Conservation (phyloP, 176 grass and related monocot genomes). For the Musa itinerans region DNA sequence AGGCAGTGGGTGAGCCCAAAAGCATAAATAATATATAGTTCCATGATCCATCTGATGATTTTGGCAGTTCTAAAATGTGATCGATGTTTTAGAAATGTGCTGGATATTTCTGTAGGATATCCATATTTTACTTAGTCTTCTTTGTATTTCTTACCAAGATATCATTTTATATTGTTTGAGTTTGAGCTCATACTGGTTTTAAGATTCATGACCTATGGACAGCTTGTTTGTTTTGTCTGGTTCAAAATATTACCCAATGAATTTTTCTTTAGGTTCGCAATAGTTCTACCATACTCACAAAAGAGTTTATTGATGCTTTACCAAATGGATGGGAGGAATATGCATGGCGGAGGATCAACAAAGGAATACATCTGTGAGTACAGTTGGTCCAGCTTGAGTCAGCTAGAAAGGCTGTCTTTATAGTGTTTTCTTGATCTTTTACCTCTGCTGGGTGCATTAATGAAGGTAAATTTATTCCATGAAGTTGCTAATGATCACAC, state of each 20-base stretch:
- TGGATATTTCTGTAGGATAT: background rate
- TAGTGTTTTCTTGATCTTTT: background rate
- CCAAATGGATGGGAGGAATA: slow-evolving; percentile 96
- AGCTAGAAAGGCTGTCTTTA: background rate
- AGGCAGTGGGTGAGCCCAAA: too few relatives aligned
- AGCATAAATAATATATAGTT: background rate
- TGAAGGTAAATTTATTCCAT: background rate
- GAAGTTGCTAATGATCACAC: background rate
- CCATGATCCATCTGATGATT: background rate
- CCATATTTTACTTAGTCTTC: background rate
- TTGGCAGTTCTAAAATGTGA: slow-evolving; percentile 4
- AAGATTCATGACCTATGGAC: background rate
- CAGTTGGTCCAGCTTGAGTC: background rate
- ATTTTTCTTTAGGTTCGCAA: slow-evolving; percentile 64
- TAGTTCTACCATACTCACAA: slow-evolving; percentile 89
- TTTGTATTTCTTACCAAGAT: background rate
- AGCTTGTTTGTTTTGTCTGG: background rate
- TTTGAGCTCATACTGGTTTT: background rate
- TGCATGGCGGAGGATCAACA: slow-evolving; percentile 95
- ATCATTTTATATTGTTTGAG: background rate
- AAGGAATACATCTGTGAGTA: slow-evolving; percentile 85
- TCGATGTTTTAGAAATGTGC: background rate
- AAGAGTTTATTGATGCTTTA: slow-evolving; percentile 87
- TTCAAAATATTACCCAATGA: background rate
- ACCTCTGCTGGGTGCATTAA: background rate